These are phyloP conservation scores for Blastobotrys proliferans DNA, from an alignment of 1,139 yeast species.

Conservation along the genomic window DNA sequence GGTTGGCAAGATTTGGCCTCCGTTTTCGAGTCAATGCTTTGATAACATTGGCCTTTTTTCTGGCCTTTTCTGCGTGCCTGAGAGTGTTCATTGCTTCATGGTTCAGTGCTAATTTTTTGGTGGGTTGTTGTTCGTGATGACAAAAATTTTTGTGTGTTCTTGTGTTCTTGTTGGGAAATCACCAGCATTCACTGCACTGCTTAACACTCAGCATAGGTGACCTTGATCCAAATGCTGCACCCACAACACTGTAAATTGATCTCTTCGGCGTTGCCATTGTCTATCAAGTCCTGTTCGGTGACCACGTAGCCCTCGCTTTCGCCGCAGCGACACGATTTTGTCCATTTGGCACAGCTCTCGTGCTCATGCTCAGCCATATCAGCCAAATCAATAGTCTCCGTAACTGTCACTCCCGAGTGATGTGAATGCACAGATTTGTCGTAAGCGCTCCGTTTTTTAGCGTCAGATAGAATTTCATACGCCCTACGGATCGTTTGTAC, in stretches of 20 bases:
- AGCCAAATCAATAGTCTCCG: slow-evolving; percentile 63
- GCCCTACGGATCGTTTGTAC: slow-evolving; percentile 56
- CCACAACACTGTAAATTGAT: slow-evolving; percentile 72
- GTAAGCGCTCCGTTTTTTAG: slow-evolving; percentile 42
- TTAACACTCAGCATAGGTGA: slow-evolving; percentile 50
- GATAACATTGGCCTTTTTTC: not conserved
- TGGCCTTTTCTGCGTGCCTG: not conserved
- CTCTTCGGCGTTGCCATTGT: slow-evolving; percentile 52
- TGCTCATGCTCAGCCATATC: slow-evolving; percentile 39
- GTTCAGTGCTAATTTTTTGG: not conserved
- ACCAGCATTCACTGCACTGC: not conserved
- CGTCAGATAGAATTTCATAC: slow-evolving; percentile 48
- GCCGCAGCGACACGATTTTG: slow-evolving; percentile 65
- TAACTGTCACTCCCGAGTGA: slow-evolving; percentile 34
- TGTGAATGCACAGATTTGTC: slow-evolving; percentile 40
- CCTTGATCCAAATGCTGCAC: slow-evolving; percentile 82
- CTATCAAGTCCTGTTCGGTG: slow-evolving; percentile 56
- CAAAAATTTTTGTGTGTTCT: not conserved
- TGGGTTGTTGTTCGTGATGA: no score
- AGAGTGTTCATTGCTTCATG: not conserved
- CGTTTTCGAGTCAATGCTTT: not conserved
- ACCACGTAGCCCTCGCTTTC: slow-evolving; percentile 51
- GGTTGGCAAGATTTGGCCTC: not conserved
- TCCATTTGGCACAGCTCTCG: slow-evolving; percentile 39
- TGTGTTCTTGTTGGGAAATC: not conserved